These are phyloP conservation scores for Penicillium sp. DNA, from an alignment of 2,329 filamentous ascomycete genomes.

Conservation along the genomic window DNA sequence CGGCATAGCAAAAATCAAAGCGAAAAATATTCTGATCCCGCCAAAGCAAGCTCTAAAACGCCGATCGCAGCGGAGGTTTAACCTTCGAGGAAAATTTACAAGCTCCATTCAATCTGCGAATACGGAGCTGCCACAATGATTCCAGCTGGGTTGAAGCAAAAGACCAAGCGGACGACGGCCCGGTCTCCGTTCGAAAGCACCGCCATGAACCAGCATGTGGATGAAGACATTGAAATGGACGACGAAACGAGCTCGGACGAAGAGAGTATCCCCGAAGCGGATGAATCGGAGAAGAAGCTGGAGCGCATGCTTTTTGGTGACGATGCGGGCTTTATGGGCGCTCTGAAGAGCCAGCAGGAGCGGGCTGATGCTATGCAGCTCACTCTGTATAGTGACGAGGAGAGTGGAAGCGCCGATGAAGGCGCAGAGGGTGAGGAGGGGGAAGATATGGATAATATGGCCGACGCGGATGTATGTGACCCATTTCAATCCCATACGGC, in stretches of 20 bases:
- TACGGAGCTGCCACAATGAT: constrained; percentile 23
- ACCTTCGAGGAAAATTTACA: not conserved
- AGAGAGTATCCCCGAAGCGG: constrained; percentile 59
- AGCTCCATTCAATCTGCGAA: not conserved
- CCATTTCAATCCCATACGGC: not conserved
- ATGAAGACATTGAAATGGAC: constrained; percentile 28
- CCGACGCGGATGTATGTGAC: constrained; percentile 66
- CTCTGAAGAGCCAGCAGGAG: constrained; percentile 60
- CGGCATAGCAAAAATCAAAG: constrained; percentile 24
- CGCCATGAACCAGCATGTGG: constrained; percentile 16
- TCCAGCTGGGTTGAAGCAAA: constrained; percentile 29
- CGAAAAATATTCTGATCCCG: constrained; percentile 36
- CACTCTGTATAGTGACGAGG: constrained; percentile 31
- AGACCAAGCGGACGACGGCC: constrained; percentile 26
- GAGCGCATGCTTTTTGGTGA: constrained; percentile 88
- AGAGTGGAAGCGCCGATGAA: constrained; percentile 30
- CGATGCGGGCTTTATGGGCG: constrained; percentile 73
- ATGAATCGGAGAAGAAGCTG: constrained; percentile 78
- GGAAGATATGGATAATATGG: constrained; percentile 60
- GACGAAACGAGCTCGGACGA: constrained; percentile 26
- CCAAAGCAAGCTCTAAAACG: constrained; percentile 13
- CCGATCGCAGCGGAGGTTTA: constrained; percentile 7
- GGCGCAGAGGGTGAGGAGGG: constrained; percentile 49
- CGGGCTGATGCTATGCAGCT: constrained; percentile 41
- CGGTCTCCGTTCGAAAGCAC: constrained; percentile 25